phyloP scores from a whole-genome alignment of 2,329 filamentous ascomycete genomes.

The Xylariales sp. region DNA sequence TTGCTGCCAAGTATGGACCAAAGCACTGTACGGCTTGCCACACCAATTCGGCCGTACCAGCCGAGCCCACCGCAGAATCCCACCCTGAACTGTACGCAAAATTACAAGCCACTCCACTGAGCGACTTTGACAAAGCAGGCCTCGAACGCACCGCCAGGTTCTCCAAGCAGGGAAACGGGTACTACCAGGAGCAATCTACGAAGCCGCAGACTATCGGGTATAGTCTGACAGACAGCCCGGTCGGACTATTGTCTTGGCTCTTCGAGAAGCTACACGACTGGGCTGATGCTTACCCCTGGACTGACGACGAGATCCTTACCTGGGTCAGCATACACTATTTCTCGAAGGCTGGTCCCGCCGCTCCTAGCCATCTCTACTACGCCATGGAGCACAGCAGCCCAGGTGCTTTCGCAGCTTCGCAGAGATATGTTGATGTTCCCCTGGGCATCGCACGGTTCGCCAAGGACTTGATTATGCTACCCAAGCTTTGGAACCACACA shows the following conservation, averaged over 20 bases:
- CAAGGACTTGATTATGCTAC: constrained; percentile 41
- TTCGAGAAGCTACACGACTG: constrained; percentile 76
- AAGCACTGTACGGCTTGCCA: constrained; percentile 57
- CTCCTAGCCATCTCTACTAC: constrained; percentile 64
- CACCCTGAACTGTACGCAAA: background rate
- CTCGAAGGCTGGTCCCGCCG: constrained; percentile 61
- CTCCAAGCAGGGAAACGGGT: constrained; percentile 46
- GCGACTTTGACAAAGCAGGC: constrained; percentile 38
- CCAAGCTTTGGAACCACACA: constrained; percentile 43
- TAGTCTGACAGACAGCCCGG: constrained; percentile 62
- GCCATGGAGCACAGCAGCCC: constrained; percentile 48
- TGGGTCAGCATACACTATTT: constrained; percentile 75
- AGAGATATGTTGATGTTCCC: constrained; percentile 16
- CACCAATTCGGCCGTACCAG: background rate
- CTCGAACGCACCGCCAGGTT: constrained; percentile 52
- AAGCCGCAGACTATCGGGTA: constrained; percentile 70
- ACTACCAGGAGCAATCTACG: constrained; percentile 55
- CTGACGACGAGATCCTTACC: constrained; percentile 68
- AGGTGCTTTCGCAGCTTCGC: constrained; percentile 54
- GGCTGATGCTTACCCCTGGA: constrained; percentile 70
- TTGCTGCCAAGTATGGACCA: constrained; percentile 52
- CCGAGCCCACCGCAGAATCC: background rate
- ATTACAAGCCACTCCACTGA: constrained; percentile 38
- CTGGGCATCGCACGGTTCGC: constrained; percentile 49
- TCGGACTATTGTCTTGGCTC: constrained; percentile 70